Base-by-base conservation (phyloP, 495 filamentous ascomycete genomes). In the Penicillium macrosclerotiorum region DNA sequence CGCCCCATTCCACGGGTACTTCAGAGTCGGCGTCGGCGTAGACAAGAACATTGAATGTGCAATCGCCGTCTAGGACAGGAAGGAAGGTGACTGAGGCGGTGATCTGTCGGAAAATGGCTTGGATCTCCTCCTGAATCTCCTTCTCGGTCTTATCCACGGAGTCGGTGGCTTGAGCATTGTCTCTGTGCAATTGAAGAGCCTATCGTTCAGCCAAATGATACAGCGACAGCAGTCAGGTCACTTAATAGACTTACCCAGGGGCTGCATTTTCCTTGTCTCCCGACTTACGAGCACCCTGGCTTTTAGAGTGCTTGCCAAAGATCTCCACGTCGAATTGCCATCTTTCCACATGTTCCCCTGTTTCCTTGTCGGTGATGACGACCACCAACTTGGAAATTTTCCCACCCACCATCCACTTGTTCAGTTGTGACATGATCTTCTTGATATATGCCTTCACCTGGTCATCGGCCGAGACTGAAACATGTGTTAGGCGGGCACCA, bases 381-480 rank as follows among this genome's bases (percentile, higher is more conserved):
- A 98, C 83, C 20, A 98, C 92, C 1, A 98, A 82, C 68, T 95
- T 97, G 11, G 85, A 90, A 55, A 98, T 94, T 71, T 97, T 97
- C 59, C 90, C 89, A 54, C 86, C 86, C 32, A 87, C 74, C 87
- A 96, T 97, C 93, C 93, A 98, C 59, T 85, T 86, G 69, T 92
- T 90, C 33, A 96, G 80, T 69, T 95, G 90, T 4, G 84, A 86
- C 89, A 95, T 96, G 68, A 96, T 95, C 72, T 93, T 95, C 73
- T 94, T 95, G 76, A 95, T 94, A 68, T 98, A 98, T 38, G 91
- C 90, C 72, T 95, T 94, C 55, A 98, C 93, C 65, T 97, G 90
- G 72, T 97, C 93, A 68, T 98, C 93, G 45, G 88, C 82, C 13
- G 93, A 89, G 27, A 96, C 90, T 82, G 45, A 11, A 8, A 7